These are phyloP conservation scores for Mortierella sp. DNA, from an alignment of 371 early-diverging fungal species.

Conservation along the genomic window DNA sequence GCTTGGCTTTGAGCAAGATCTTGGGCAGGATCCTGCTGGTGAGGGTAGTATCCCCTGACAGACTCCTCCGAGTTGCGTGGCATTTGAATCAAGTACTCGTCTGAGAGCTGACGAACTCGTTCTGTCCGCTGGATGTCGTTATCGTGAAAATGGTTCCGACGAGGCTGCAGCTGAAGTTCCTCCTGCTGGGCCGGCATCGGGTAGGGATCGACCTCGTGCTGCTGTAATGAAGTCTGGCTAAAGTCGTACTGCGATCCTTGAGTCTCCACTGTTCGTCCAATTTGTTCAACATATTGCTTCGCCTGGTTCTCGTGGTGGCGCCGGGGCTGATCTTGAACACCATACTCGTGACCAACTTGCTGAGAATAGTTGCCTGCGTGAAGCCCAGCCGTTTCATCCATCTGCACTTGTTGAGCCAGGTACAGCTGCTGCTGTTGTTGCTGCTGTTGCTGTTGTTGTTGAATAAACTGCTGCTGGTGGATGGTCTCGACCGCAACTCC, in stretches of 20 bases:
- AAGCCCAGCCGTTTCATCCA: background rate
- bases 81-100: slow-evolving; percentile 49
- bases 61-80: slow-evolving; percentile 51
- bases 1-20: slow-evolving; percentile 17
- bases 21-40: slow-evolving; percentile 12
- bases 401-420: slow-evolving; percentile 13
- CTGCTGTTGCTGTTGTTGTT: slow-evolving; percentile 18
- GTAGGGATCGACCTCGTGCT: slow-evolving; percentile 20
- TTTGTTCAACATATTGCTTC: slow-evolving; percentile 24
- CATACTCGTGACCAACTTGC: slow-evolving; percentile 18
- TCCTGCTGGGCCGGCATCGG: slow-evolving; percentile 38
- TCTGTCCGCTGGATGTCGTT: slow-evolving; percentile 28
- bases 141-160: slow-evolving; percentile 43
- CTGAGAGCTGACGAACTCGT: slow-evolving; percentile 45
- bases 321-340: slow-evolving; percentile 9
- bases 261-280: background rate
- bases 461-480: slow-evolving; percentile 36
- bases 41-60: slow-evolving; percentile 20
- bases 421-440: slow-evolving; percentile 26
- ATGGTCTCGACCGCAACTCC: slow-evolving; percentile 46
- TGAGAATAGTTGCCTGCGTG: background rate
- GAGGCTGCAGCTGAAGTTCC: slow-evolving; percentile 41
- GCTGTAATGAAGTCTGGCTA: slow-evolving; percentile 8
- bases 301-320: slow-evolving; percentile 30
- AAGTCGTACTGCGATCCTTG: slow-evolving; percentile 19